These are phyloP conservation scores for Solanum neorickii DNA, from an alignment of 257 asterid species.

Conservation along the genomic window DNA sequence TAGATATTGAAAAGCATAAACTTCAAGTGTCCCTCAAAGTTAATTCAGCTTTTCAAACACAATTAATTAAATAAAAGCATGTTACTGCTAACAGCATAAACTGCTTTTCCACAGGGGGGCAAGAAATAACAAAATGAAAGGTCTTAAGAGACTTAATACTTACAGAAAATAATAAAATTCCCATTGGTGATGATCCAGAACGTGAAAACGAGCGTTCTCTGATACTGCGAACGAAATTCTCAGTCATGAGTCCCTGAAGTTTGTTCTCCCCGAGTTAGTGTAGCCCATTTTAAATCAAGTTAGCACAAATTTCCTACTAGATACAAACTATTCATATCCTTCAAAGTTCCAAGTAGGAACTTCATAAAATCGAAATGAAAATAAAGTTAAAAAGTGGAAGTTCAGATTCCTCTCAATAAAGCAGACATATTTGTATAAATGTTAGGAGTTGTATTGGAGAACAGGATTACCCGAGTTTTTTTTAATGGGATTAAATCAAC, in stretches of 20 bases:
- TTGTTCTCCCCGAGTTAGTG: not conserved
- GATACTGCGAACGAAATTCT: constrained; percentile 53
- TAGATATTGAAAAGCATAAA: not conserved
- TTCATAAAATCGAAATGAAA: not conserved
- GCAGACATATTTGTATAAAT: not conserved
- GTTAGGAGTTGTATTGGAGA: not conserved
- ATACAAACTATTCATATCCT: not conserved
- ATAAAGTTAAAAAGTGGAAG: not conserved
- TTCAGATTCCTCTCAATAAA: not conserved
- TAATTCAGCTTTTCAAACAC: not conserved
- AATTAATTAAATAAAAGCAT: not conserved
- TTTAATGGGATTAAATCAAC: constrained; percentile 38
- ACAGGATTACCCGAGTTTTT: not conserved
- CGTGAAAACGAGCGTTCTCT: constrained; percentile 34
- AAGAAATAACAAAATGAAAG: not conserved
- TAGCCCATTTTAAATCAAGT: not conserved
- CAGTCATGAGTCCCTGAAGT: constrained; percentile 29
- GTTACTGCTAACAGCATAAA: not conserved
- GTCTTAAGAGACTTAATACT: constrained; percentile 9
- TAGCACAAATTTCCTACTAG: not conserved
- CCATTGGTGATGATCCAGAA: constrained; percentile 64
- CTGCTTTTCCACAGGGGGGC: not conserved
- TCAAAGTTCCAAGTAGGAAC: not conserved
- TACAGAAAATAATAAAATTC: constrained; percentile 62
- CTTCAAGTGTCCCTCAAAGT: not conserved